A percentile compares a stretch with the other conserved stretches of the same genome.
Evolutionary conservation across 495 filamentous ascomycete species (phyloP).

Genomic region (Poronia punctata): DNA sequence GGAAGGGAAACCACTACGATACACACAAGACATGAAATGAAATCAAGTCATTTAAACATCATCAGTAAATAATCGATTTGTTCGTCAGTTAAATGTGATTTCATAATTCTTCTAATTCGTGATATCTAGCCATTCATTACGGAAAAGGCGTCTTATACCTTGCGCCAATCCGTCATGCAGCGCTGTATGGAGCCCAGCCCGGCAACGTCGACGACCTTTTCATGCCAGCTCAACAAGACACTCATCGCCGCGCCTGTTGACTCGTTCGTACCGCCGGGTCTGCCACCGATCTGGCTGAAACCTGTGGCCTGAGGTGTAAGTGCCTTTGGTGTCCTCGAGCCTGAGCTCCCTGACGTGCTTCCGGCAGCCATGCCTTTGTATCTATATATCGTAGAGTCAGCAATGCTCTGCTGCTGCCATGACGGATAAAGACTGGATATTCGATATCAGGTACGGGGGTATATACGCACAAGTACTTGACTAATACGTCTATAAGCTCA

Average conservation of each 20-base stretch:
- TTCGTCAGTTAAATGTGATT: not conserved
- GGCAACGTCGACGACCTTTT: constrained; percentile 87
- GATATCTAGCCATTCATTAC: constrained; percentile 4
- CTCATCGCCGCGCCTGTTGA: constrained; percentile 85
- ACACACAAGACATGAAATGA: no score
- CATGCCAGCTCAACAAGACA: constrained; percentile 89
- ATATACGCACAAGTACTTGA: constrained; percentile 63
- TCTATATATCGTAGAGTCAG: constrained; percentile 26
- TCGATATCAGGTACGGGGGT: not conserved
- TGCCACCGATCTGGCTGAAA: constrained; percentile 72
- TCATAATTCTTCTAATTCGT: no score
- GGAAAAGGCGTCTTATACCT: constrained; percentile 48
- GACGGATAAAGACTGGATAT: no score
- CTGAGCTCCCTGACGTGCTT: constrained; percentile 22
- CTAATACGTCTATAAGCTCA: constrained; percentile 64
- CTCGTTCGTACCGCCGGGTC: constrained; percentile 58
- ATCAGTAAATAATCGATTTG: no score
- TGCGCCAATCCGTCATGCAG: constrained; percentile 87
- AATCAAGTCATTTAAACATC: no score
- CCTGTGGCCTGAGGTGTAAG: constrained; percentile 72
- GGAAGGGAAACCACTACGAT: no score
- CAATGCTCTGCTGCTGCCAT: not conserved
- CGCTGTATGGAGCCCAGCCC: constrained; percentile 81
- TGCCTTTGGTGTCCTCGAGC: constrained; percentile 37
- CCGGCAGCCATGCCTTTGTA: constrained; percentile 76